These are phyloP conservation scores for Herpotrichia juniperi DNA, from an alignment of 2,329 filamentous ascomycete genomes.

Conservation along the genomic window DNA sequence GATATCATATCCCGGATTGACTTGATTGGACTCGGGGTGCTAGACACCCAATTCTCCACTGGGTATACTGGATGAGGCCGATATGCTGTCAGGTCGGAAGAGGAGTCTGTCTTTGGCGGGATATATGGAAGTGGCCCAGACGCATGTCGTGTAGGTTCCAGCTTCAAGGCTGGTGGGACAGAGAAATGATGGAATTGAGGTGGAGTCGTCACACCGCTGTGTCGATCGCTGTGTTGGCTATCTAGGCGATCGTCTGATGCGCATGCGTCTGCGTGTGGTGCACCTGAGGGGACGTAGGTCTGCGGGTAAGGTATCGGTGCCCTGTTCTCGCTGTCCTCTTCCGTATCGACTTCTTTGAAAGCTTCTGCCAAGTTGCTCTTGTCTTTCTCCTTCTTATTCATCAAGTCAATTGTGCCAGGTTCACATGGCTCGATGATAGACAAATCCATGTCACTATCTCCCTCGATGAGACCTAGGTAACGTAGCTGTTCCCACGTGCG, in stretches of 20 bases:
- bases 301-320: background rate
- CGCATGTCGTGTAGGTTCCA: conserved; percentile 18
- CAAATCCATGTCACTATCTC: conserved; percentile 17
- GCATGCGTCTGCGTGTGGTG: background rate
- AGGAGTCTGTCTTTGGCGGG: conserved; percentile 23
- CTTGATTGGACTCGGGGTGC: conserved; percentile 36
- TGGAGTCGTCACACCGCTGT: conserved; percentile 8
- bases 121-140: conserved; percentile 18
- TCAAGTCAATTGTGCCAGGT: background rate
- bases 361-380: background rate
- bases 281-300: conserved; percentile 8
- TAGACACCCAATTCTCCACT: conserved; percentile 30
- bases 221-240: conserved; percentile 6
- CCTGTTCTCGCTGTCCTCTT: background rate
- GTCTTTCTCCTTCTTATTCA: background rate
- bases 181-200: conserved; percentile 27
- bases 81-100: conserved; percentile 23
- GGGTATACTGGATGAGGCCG: conserved; percentile 30
- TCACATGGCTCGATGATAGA: conserved; percentile 32
- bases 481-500: conserved; percentile 36
- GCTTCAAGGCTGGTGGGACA: conserved; percentile 27
- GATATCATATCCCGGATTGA: conserved; percentile 23
- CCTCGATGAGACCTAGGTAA: conserved; percentile 26
- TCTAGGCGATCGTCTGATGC: background rate
- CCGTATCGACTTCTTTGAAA: background rate